Percentiles rank a stretch among this genome's conserved stretches.
Evolutionary conservation across 257 asterid genomes (phyloP).

Genomic region (Nicotiana tabacum): DNA sequence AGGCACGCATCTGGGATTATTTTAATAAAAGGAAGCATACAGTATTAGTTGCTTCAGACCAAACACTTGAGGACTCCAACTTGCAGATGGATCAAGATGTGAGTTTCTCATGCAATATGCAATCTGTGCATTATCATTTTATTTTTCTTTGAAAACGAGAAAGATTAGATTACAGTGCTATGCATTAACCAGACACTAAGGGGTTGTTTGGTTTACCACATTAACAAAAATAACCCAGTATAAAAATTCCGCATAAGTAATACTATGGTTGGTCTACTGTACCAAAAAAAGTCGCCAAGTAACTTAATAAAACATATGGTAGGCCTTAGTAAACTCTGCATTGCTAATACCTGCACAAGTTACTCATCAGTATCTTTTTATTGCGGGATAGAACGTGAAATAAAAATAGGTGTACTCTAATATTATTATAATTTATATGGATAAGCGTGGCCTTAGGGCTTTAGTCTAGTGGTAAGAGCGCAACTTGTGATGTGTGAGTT

Average conservation of each 20-base stretch:
- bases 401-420: not conserved
- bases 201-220: not conserved
- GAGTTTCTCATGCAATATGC: conserved; percentile 26
- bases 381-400: not conserved
- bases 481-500: too few species aligned
- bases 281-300: not conserved
- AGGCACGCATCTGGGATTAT: conserved; percentile 84
- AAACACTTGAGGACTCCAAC: conserved; percentile 69
- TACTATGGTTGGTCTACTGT: not conserved
- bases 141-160: not conserved
- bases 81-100: conserved; percentile 94
- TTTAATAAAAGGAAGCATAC: conserved; percentile 60
- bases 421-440: too few species aligned
- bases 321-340: not conserved
- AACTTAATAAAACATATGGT: not conserved
- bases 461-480: too few species aligned
- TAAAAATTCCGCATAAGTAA: not conserved
- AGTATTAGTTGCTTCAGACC: conserved; percentile 40
- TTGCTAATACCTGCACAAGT: not conserved
- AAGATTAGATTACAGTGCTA: not conserved
- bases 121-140: not conserved
- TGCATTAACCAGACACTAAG: not conserved
- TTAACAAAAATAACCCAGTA: not conserved
- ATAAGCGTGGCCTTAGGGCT: too few species aligned
- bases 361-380: not conserved